Evolutionary conservation across 2,329 filamentous ascomycete genomes (phyloP).

Genomic region (Pestalotiopsis sp.): DNA sequence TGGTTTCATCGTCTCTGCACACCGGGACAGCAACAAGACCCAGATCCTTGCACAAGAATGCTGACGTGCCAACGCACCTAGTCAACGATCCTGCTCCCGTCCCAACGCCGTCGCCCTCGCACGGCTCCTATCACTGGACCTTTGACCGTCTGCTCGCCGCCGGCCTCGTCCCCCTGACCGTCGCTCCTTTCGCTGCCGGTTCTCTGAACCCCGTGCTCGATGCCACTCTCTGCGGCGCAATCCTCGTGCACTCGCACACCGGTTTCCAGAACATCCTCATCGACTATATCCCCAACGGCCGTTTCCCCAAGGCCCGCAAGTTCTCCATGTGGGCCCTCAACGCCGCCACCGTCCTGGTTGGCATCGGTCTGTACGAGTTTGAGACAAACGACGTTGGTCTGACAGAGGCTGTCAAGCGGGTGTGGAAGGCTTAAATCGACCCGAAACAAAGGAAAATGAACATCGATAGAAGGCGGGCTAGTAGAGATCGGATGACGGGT

Average conservation of each 20-base stretch:
- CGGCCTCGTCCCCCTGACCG: constrained; percentile 80
- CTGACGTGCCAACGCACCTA: constrained; percentile 31
- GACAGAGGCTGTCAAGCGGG: constrained; percentile 82
- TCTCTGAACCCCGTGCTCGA: constrained; percentile 89
- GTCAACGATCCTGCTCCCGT: constrained; percentile 87
- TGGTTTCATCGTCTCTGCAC: background rate
- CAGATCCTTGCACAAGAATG: constrained; percentile 13
- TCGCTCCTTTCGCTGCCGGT: constrained; percentile 90
- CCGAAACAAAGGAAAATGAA: background rate
- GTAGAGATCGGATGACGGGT: background rate
- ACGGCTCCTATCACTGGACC: constrained; percentile 98
- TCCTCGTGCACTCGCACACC: constrained; percentile 93
- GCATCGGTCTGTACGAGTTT: constrained; percentile 93
- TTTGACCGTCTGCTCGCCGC: constrained; percentile 87
- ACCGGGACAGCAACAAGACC: background rate
- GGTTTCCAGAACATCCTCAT: constrained; percentile 89
- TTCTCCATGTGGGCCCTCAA: constrained; percentile 79
- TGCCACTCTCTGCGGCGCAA: constrained; percentile 77
- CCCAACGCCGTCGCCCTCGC: constrained; percentile 71
- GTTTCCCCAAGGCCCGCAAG: constrained; percentile 69
- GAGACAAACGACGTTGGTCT: constrained; percentile 98
- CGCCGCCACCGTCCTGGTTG: constrained; percentile 76
- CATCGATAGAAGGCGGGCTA: background rate
- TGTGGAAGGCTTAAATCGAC: constrained; percentile 76
- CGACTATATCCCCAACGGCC: constrained; percentile 83